Evolutionary conservation across 352 stramenopile genomes (phyloP).

Genomic region (Phytophthora citricola): DNA sequence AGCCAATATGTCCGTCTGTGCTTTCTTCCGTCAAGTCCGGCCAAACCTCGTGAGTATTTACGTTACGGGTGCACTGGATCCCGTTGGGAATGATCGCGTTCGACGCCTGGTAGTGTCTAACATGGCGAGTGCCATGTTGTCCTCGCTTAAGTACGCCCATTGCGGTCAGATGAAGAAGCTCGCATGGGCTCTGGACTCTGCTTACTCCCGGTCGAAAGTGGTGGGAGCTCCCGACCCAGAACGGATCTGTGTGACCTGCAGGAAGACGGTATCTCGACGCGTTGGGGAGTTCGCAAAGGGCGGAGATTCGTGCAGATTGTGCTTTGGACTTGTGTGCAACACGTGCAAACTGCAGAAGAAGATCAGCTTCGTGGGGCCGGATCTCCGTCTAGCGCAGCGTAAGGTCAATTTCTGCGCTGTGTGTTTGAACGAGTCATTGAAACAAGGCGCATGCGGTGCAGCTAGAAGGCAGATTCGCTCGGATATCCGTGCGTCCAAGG

Average conservation of each 20-base stretch:
- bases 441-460: constrained; percentile 3
- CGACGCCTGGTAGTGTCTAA: constrained; percentile 22
- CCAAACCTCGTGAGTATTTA: constrained; percentile 53
- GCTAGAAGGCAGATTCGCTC: constrained; percentile 22
- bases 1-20: constrained; percentile 46
- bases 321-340: constrained; percentile 25
- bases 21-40: constrained; percentile 54
- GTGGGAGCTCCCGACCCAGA: constrained; percentile 27
- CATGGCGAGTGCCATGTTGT: constrained; percentile 23
- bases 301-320: constrained; percentile 22
- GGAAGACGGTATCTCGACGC: constrained; percentile 12
- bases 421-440: constrained; percentile 28
- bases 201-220: constrained; percentile 21
- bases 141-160: constrained; percentile 29
- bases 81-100: constrained; percentile 26
- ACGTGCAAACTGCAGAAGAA: constrained; percentile 30
- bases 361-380: constrained; percentile 27
- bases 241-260: constrained; percentile 26
- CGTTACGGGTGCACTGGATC: constrained; percentile 37
- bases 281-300: constrained; percentile 23
- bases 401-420: constrained; percentile 36
- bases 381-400: constrained; percentile 22
- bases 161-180: constrained; percentile 45
- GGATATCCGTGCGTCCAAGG: constrained; percentile 11
- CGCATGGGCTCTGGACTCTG: constrained; percentile 25